Evolutionary conservation across 2,329 filamentous ascomycete species (phyloP).

Genomic region (Phaeoacremonium minimum): DNA sequence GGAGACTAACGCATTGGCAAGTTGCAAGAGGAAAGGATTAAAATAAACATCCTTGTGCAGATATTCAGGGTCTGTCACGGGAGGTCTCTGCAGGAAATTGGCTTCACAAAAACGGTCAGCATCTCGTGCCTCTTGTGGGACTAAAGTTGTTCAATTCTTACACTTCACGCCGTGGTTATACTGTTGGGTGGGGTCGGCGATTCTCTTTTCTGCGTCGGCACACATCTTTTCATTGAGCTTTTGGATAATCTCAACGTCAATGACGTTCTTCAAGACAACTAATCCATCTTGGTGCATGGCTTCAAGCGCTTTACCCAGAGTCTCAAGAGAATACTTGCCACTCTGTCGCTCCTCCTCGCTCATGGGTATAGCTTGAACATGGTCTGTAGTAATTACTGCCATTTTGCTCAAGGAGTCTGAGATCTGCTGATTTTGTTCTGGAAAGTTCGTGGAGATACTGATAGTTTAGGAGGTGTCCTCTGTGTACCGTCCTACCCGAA

Average conservation of each 20-base stretch:
- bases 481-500: no score
- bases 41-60: conserved; percentile 33
- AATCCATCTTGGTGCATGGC: conserved; percentile 17
- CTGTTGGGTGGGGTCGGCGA: conserved; percentile 10
- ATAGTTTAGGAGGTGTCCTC: no score
- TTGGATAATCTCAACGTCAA: conserved; percentile 12
- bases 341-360: neutral
- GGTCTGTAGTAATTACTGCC: no score
- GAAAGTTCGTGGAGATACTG: no score
- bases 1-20: conserved; percentile 27
- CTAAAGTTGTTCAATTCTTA: no score
- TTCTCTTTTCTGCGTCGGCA: conserved; percentile 11
- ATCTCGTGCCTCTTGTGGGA: no score
- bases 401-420: no score
- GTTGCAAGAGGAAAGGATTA: conserved; percentile 32
- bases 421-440: no score
- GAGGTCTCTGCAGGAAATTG: conserved; percentile 32
- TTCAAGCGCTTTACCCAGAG: conserved; percentile 15
- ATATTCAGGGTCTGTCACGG: conserved; percentile 22
- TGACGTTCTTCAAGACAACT: conserved; percentile 15
- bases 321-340: conserved; percentile 19
- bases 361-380: no score
- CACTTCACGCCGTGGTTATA: conserved; percentile 18
- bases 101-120: no score
- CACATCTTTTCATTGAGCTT: conserved; percentile 13